Conservation (phyloP, 768 basidiomycete genomes). For the Russula foetens region DNA sequence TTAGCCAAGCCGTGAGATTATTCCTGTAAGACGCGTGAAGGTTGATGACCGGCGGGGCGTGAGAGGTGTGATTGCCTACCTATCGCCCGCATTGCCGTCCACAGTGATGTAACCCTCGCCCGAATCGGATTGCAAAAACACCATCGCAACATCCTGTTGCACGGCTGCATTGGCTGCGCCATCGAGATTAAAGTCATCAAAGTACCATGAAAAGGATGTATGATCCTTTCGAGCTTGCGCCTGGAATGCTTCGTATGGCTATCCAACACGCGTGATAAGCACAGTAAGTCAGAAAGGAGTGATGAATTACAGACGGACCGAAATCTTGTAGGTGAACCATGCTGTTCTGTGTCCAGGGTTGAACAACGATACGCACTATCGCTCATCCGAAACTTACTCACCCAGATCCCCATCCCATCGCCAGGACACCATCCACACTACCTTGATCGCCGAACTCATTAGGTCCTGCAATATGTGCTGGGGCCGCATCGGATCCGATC, state of each 20-base stretch:
- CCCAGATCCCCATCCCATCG: conserved; percentile 92
- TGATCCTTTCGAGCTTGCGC: conserved; percentile 56
- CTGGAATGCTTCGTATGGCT: conserved; percentile 81
- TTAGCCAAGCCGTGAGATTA: conserved; percentile 35
- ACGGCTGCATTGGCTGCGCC: conserved; percentile 36
- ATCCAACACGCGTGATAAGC: background rate
- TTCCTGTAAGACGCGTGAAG: background rate
- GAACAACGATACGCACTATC: background rate
- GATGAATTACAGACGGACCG: conserved; percentile 35
- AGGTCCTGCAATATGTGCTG: conserved; percentile 33
- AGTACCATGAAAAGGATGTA: conserved; percentile 57
- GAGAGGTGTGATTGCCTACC: conserved; percentile 31
- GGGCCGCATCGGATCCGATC: conserved; percentile 49
- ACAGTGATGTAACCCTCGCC: conserved; percentile 48
- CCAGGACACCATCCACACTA: conserved; percentile 53
- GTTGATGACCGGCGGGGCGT: too few species aligned
- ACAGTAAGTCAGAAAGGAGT: background rate
- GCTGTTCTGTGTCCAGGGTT: conserved; percentile 40
- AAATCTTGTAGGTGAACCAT: conserved; percentile 71
- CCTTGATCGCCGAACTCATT: conserved; percentile 39
- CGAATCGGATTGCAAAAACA: conserved; percentile 35
- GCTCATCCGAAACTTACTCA: background rate
- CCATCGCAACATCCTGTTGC: conserved; percentile 43
- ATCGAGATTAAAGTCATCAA: conserved; percentile 59
- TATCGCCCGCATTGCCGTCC: conserved; percentile 50